Base-by-base conservation (phyloP, 305 asterid genomes). In the Andrographis paniculata region DNA sequence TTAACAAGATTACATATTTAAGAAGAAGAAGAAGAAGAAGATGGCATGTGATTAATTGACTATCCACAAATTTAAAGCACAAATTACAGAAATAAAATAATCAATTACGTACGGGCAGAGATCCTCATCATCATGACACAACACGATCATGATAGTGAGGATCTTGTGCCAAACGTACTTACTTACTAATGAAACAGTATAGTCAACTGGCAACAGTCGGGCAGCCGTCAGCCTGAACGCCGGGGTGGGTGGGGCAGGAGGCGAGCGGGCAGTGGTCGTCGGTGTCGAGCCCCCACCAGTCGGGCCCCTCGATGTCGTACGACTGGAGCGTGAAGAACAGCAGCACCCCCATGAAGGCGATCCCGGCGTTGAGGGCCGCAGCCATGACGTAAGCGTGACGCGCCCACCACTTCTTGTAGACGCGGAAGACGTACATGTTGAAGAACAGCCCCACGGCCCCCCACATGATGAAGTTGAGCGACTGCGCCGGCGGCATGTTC, bases 341-440 rank as follows among this genome's bases (percentile, higher is more conserved):
- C 70, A 59, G 17, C 0, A 62, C 66, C 0, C 73, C 89, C 94
- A 82, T 76, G 45, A 82, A 74, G 0, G 89, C 94, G 9, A 82
- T 75, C 21, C 94, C 94, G 0, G 82, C 89, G 31, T 79, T 74
- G 1, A 79, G 46, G 0, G 74, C 94, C 0, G 84, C 94, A 0
- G 81, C 65, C 2, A 82, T 45, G 13, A 82, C 59, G 53, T 82
- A 82, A 20, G 68, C 71, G 45, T 79, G 85, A 54, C 82, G 46
- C 0, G 79, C 89, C 89, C 94, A 82, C 94, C 94, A 82, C 11
- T 58, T 63, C 67, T 74, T 82, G 39, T 16, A 67, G 14, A 64
- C 65, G 61, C 69, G 27, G 48, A 69, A 82, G 40, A 79, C 60
- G 2, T 60, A 66, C 20, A 76, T 16, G 59, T 82, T 79, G 63